phyloP scores from a whole-genome alignment of 164 flowering plant genomes.

The Chloranthus sessilifolius region DNA sequence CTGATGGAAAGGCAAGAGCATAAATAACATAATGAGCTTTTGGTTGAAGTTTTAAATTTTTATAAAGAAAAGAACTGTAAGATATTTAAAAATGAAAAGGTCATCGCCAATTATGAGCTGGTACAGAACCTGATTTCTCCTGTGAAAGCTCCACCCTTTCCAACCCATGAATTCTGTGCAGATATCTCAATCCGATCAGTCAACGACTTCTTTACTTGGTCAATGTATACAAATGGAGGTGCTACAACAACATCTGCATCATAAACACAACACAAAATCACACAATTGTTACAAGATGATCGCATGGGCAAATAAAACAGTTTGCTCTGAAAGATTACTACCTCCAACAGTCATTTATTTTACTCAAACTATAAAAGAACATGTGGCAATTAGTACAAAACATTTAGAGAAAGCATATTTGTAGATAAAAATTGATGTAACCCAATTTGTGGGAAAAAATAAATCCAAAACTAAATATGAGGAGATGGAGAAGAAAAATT shows the following conservation, averaged over 20 bases:
- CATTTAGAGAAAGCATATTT: no score
- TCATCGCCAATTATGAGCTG: neutral
- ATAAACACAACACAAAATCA: conserved; percentile 8
- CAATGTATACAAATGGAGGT: conserved; percentile 91
- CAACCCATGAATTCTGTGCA: conserved; percentile 93
- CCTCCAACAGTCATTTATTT: neutral
- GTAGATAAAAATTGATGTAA: no score
- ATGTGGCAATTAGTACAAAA: no score
- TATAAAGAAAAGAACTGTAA: neutral
- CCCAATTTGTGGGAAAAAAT: no score
- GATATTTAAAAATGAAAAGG: neutral
- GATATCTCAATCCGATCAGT: conserved; percentile 73
- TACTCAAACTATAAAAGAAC: no score
- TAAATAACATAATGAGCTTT: no score
- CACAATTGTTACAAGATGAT: neutral
- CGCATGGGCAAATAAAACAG: neutral
- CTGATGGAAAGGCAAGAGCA: no score
- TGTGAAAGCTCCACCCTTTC: conserved; percentile 97
- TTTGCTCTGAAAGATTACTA: neutral
- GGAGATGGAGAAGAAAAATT: no score
- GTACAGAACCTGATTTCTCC: conserved; percentile 91
- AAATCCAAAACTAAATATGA: no score
- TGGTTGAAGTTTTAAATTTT: neutral
- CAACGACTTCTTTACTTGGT: conserved; percentile 72
- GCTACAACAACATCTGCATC: conserved; percentile 92